A percentile compares a stretch with the other conserved stretches of the same genome.
phyloP scores from a whole-genome alignment of 2,329 filamentous ascomycete species.

The Botryotinia calthae region DNA sequence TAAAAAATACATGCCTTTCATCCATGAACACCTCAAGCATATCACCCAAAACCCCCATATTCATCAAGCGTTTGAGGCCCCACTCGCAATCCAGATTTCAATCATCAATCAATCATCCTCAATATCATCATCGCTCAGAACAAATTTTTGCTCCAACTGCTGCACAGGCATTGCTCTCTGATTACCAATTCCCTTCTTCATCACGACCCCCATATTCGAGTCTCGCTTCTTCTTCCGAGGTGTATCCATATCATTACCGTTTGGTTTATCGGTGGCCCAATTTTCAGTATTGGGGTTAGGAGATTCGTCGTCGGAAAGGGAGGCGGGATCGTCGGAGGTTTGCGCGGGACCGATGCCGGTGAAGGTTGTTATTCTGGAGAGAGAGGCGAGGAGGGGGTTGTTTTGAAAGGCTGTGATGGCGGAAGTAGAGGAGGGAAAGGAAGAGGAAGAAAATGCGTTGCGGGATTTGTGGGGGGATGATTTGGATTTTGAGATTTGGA shows the following conservation, averaged over 20 bases:
- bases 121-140: conserved; percentile 82
- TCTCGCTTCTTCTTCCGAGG: conserved; percentile 42
- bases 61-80: background rate
- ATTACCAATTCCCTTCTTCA: conserved; percentile 29
- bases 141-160: conserved; percentile 57
- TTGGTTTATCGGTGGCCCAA: conserved; percentile 62
- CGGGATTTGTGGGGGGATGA: background rate
- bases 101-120: conserved; percentile 53
- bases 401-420: background rate
- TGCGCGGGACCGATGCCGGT: conserved; percentile 6
- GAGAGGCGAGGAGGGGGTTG: conserved; percentile 3
- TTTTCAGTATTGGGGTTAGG: conserved; percentile 40
- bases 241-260: conserved; percentile 50
- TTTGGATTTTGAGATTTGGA: conserved; percentile 53
- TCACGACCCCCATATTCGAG: conserved; percentile 30
- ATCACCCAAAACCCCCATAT: background rate
- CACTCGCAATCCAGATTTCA: background rate
- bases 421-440: conserved; percentile 13
- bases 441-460: background rate
- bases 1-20: background rate
- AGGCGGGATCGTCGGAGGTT: conserved; percentile 40
- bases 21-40: background rate
- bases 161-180: conserved; percentile 24
- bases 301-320: conserved; percentile 34
- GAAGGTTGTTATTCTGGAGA: conserved; percentile 6